Evolutionary conservation across 495 filamentous ascomycete genomes (phyloP).

Genomic region (Xylaria longipes): DNA sequence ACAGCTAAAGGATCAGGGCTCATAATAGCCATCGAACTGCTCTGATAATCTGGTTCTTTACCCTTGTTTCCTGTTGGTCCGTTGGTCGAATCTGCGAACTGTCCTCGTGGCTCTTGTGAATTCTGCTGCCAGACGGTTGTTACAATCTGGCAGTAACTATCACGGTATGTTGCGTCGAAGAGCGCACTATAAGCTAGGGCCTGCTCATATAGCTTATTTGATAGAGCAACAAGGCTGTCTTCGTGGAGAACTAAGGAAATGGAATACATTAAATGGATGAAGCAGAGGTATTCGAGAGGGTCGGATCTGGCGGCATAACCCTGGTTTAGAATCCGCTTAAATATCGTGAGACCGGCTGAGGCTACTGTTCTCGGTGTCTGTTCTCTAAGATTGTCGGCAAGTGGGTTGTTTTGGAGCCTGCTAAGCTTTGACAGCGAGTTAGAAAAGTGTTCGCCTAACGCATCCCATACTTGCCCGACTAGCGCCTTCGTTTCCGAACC

Average conservation of each 20-base stretch:
- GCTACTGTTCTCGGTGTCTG: constrained; percentile 48
- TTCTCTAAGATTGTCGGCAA: constrained; percentile 44
- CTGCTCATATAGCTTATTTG: constrained; percentile 47
- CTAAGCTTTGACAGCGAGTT: constrained; percentile 47
- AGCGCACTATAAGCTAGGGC: constrained; percentile 44
- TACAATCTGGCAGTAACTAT: constrained; percentile 44
- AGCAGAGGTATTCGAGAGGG: constrained; percentile 49
- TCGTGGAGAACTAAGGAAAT: constrained; percentile 51
- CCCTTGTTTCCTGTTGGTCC: constrained; percentile 45
- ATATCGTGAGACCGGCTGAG: constrained; percentile 43
- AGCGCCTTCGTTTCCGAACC: constrained; percentile 48
- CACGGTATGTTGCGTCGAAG: constrained; percentile 37
- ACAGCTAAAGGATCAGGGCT: constrained; percentile 36
- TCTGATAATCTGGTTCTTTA: constrained; percentile 42
- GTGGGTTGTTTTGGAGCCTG: constrained; percentile 42
- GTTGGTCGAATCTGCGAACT: constrained; percentile 11
- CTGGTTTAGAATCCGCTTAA: constrained; percentile 43
- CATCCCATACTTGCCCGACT: constrained; percentile 48
- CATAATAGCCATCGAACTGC: constrained; percentile 11
- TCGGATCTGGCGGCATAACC: constrained; percentile 39
- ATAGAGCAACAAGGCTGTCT: constrained; percentile 35
- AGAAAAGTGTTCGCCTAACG: constrained; percentile 49
- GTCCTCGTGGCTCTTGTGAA: constrained; percentile 25
- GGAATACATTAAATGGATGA: constrained; percentile 53
- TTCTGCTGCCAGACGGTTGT: constrained; percentile 49